These are phyloP conservation scores for Salix exigua DNA, from an alignment of 345 rosid species.

Conservation along the genomic window DNA sequence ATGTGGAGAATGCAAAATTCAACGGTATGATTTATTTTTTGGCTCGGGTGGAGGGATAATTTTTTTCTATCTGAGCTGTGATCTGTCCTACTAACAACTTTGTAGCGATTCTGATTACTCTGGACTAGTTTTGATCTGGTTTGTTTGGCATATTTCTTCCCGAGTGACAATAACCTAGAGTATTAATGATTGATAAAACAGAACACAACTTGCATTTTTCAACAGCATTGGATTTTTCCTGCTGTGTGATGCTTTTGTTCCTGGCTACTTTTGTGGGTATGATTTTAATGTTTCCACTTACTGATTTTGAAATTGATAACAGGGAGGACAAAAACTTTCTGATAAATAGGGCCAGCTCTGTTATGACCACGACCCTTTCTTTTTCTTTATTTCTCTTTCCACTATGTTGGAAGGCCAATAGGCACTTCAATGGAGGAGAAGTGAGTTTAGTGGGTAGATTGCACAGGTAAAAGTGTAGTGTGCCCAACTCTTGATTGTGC, in stretches of 20 bases:
- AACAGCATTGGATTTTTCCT: neutral
- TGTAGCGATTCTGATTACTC: neutral
- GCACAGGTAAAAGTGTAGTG: too few species aligned
- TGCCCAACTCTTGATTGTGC: too few species aligned
- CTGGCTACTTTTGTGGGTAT: neutral
- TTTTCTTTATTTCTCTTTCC: too few species aligned
- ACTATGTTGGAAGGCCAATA: too few species aligned
- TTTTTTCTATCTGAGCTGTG: neutral
- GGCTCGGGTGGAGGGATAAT: too few species aligned
- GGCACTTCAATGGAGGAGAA: too few species aligned
- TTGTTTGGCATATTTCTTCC: neutral
- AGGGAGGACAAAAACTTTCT: too few species aligned
- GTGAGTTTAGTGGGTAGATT: too few species aligned
- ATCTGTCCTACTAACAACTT: neutral
- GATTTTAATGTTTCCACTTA: neutral
- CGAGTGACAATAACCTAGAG: neutral
- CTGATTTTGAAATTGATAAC: too few species aligned
- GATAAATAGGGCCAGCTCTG: too few species aligned
- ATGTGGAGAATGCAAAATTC: constrained; percentile 70
- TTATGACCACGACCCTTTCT: too few species aligned
- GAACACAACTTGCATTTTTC: neutral
- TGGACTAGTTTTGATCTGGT: neutral
- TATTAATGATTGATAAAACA: neutral
- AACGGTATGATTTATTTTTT: constrained; percentile 40
- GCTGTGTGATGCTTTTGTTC: neutral